phyloP scores from a whole-genome alignment of 2,329 filamentous ascomycete species.

The Colletotrichum musae region DNA sequence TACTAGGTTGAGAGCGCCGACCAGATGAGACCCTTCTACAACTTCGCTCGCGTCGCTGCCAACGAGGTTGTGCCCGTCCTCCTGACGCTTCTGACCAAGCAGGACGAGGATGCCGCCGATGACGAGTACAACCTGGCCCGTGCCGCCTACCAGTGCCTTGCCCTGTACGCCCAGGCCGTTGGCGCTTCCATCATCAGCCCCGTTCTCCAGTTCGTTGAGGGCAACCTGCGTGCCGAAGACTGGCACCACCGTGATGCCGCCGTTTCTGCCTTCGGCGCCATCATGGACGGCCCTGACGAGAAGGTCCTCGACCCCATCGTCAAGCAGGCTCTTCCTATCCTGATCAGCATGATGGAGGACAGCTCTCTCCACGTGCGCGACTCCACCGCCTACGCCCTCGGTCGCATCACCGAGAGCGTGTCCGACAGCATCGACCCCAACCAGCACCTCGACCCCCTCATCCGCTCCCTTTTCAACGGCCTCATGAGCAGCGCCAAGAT shows the following conservation, averaged over 20 bases:
- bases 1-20: slow-evolving; percentile 77
- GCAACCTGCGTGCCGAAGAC: slow-evolving; percentile 89
- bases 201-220: slow-evolving; percentile 92
- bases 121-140: slow-evolving; percentile 98
- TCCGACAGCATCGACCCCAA: slow-evolving; percentile 91
- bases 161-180: slow-evolving; percentile 95
- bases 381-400: slow-evolving; percentile 95
- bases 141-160: slow-evolving; percentile 95
- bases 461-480: slow-evolving; percentile 90
- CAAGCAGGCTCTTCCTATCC: slow-evolving; percentile 92
- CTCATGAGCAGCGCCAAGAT: slow-evolving; percentile 95
- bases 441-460: slow-evolving; percentile 86
- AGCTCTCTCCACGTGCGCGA: slow-evolving; percentile 91
- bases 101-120: slow-evolving; percentile 96
- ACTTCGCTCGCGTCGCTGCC: slow-evolving; percentile 93
- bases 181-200: slow-evolving; percentile 86
- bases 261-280: slow-evolving; percentile 96
- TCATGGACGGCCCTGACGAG: slow-evolving; percentile 98
- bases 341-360: slow-evolving; percentile 95
- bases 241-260: slow-evolving; percentile 97
- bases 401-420: slow-evolving; percentile 94
- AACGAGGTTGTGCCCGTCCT: slow-evolving; percentile 95
- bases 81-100: slow-evolving; percentile 89
- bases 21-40: slow-evolving; percentile 93
- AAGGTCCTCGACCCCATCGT: slow-evolving; percentile 93